phyloP scores from a whole-genome alignment of 2,329 filamentous ascomycete species.

The Calonectria hawksworthii region DNA sequence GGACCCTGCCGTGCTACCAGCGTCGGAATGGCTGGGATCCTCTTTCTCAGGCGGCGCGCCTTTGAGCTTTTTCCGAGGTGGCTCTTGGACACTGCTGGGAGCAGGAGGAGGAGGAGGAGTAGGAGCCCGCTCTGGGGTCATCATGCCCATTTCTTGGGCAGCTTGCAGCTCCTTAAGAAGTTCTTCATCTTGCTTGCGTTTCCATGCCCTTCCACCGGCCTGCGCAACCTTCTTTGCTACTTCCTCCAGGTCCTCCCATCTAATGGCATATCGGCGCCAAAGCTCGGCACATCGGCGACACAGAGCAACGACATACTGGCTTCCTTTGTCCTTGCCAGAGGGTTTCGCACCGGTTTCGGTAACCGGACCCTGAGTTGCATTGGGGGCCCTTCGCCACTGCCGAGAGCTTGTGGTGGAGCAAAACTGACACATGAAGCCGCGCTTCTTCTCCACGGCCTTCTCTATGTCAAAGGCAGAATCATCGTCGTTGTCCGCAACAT shows the following conservation, averaged over 20 bases:
- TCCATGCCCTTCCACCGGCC: conserved; percentile 85
- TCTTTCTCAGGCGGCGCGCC: conserved; percentile 65
- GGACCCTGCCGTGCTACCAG: conserved; percentile 55
- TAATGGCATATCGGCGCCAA: conserved; percentile 96
- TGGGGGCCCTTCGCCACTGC: conserved; percentile 93
- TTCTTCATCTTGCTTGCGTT: conserved; percentile 92
- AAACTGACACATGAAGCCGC: conserved; percentile 93
- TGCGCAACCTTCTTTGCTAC: conserved; percentile 88
- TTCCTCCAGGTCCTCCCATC: conserved; percentile 95
- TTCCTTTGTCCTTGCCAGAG: conserved; percentile 82
- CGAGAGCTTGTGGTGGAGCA: conserved; percentile 84
- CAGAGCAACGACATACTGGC: conserved; percentile 82
- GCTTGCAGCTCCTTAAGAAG: conserved; percentile 80
- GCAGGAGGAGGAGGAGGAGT: conserved; percentile 51
- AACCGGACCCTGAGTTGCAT: conserved; percentile 78
- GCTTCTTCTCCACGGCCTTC: conserved; percentile 85
- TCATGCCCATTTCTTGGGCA: conserved; percentile 70
- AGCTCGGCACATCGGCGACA: conserved; percentile 92
- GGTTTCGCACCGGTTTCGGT: conserved; percentile 69
- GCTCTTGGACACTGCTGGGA: conserved; percentile 58
- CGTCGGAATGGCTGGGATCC: conserved; percentile 61
- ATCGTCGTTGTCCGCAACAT: conserved; percentile 91
- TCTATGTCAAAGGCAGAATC: conserved; percentile 95
- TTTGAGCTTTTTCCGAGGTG: conserved; percentile 77
- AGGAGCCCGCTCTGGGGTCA: conserved; percentile 59